Evolutionary conservation across 305 asterid species (phyloP), one percentile per base, ranked within the genome.

Genomic region (Fraxinus velutina): DNA sequence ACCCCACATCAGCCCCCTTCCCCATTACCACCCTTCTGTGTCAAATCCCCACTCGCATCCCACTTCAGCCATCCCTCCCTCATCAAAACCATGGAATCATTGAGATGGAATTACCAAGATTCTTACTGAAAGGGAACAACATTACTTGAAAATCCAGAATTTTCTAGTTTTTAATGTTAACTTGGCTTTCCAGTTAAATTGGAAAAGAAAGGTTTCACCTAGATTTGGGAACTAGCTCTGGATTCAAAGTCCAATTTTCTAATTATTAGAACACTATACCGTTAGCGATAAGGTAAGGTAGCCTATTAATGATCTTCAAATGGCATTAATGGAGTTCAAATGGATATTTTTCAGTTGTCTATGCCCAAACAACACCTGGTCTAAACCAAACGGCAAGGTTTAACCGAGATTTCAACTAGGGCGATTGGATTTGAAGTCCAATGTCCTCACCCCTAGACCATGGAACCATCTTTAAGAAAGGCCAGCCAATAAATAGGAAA

Each of bases 381-480:
- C 64, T 52, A 52, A 52, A 52, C 64, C 64, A 52, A 52, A 52
- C 0, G 24, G 64, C 15, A 33, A 72, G 12, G 50, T 33, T 13
- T 30, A 34, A 30, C 47, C 5, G 76, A 72, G 47, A 33, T 37
- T 72, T 32, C 44, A 72, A 72, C 76, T 72, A 5, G 24, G 22
- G 24, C 24, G 7, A 52, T 52, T 52, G 64, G 24, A 52, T 52
- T 52, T 19, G 24, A n/a, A 8, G 47, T 77, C 82, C 78, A 74
- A 78, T 81, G 83, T 80, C 83, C 85, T 75, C 79, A 79, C 77
- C 79, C 24, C 82, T 32, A 80, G 87, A 84, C 73, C 13, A 22
- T 60, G 15, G 13, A 60, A 60, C 71, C 30, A 60, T 60, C 15
- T 60, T 60, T 7, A 60, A 60, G 29, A 60, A 60, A 60, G 30